Evolutionary conservation across 2,329 filamentous ascomycete genomes (phyloP).

Genomic region (Leptographium procerum): DNA sequence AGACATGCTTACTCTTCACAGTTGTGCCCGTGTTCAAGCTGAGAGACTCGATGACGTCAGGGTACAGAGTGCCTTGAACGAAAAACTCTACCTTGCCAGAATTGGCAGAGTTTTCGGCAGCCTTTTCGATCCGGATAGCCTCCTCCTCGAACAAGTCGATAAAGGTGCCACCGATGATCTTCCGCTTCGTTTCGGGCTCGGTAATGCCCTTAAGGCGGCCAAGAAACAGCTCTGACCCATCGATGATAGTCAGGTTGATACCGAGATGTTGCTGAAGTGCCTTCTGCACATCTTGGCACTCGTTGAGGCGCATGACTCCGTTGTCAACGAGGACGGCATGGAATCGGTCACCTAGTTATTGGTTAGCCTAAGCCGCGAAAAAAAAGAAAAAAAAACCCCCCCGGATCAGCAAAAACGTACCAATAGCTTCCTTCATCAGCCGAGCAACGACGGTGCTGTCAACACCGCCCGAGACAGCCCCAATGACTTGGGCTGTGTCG

Average conservation of each 20-base stretch:
- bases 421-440: constrained; percentile 65
- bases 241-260: constrained; percentile 82
- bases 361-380: background rate
- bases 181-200: constrained; percentile 61
- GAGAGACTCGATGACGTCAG: constrained; percentile 31
- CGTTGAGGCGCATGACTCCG: constrained; percentile 68
- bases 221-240: constrained; percentile 71
- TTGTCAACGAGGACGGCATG: constrained; percentile 61
- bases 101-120: constrained; percentile 51
- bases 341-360: constrained; percentile 48
- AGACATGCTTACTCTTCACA: constrained; percentile 24
- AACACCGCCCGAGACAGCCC: constrained; percentile 56
- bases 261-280: constrained; percentile 68
- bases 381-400: background rate
- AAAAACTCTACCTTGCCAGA: constrained; percentile 78
- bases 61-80: constrained; percentile 59
- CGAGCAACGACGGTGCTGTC: constrained; percentile 81
- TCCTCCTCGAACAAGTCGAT: constrained; percentile 67
- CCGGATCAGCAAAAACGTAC: constrained; percentile 8
- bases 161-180: constrained; percentile 67
- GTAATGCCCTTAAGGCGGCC: constrained; percentile 59
- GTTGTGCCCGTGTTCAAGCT: constrained; percentile 24
- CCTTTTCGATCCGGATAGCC: constrained; percentile 56
- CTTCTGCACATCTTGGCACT: constrained; percentile 71
- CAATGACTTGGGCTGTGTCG: constrained; percentile 61